phyloP scores from a whole-genome alignment of 2,329 filamentous ascomycete species.

The Curvularia sp. region DNA sequence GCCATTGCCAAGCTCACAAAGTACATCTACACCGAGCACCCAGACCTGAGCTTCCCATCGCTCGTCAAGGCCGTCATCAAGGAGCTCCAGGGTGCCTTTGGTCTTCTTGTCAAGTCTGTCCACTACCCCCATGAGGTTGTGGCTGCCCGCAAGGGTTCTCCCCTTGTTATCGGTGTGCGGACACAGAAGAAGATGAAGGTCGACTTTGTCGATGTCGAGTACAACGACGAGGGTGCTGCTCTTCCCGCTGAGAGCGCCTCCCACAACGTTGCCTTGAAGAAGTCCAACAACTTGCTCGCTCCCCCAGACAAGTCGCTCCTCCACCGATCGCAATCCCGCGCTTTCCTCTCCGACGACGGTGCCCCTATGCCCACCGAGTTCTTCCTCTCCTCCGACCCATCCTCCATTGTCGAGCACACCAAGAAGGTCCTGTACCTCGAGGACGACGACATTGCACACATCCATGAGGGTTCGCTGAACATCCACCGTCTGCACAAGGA shows the following conservation, averaged over 20 bases:
- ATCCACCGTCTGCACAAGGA: constrained; percentile 98
- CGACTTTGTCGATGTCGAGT: constrained; percentile 99
- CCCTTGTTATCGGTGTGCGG: constrained; percentile 94
- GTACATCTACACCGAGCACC: constrained; percentile 95
- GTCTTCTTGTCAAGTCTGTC: constrained; percentile 95
- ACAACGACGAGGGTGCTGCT: constrained; percentile 77
- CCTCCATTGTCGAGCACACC: constrained; percentile 98
- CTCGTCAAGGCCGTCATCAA: constrained; percentile 97
- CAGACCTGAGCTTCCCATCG: constrained; percentile 92
- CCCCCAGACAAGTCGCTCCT: constrained; percentile 97
- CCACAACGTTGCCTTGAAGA: constrained; percentile 97
- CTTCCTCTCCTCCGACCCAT: constrained; percentile 98
- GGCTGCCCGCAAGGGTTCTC: constrained; percentile 97
- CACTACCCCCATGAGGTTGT: constrained; percentile 98
- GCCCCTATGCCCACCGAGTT: constrained; percentile 98
- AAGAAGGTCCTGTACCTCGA: constrained; percentile 99
- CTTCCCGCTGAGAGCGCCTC: constrained; percentile 93
- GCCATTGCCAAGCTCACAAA: constrained; percentile 99
- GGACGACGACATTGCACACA: constrained; percentile 99
- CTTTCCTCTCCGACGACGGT: constrained; percentile 98
- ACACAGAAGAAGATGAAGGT: constrained; percentile 99
- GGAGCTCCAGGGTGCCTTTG: constrained; percentile 97
- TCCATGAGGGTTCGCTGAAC: constrained; percentile 98
- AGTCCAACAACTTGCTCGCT: constrained; percentile 69
- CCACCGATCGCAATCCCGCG: constrained; percentile 96